These are phyloP conservation scores for Daldinia bambusicola DNA, from an alignment of 495 filamentous ascomycete species.

Conservation along the genomic window DNA sequence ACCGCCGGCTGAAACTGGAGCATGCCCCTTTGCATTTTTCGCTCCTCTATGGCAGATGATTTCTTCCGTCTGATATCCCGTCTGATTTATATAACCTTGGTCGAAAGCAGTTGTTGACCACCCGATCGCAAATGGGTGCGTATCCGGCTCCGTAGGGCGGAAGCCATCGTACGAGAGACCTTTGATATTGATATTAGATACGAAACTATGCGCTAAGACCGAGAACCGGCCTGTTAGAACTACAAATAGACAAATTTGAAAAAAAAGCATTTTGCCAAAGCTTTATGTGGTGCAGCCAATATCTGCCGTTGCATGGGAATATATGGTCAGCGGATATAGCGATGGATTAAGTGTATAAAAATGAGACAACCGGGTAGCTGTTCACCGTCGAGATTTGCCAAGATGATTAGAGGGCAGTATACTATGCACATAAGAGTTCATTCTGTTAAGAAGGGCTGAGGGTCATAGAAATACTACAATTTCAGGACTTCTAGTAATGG, in stretches of 20 bases:
- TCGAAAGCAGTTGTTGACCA: slow-evolving; percentile 60
- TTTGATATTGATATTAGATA: slow-evolving; percentile 67
- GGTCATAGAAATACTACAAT: not conserved
- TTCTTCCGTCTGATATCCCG: slow-evolving; percentile 59
- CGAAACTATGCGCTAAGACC: slow-evolving; percentile 68
- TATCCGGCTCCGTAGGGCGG: slow-evolving; percentile 54
- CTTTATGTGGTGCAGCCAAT: not conserved
- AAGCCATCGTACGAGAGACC: slow-evolving; percentile 60
- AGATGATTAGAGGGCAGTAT: not conserved
- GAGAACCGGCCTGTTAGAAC: slow-evolving; percentile 57
- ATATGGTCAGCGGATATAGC: not conserved
- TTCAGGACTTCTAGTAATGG: not conserved
- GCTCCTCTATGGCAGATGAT: slow-evolving; percentile 76
- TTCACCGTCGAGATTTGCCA: not conserved
- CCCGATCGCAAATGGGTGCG: slow-evolving; percentile 48
- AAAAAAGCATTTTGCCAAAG: not conserved
- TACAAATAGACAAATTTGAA: slow-evolving; percentile 32
- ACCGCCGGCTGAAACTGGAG: slow-evolving; percentile 63
- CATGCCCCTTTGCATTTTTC: slow-evolving; percentile 61
- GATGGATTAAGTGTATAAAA: not conserved
- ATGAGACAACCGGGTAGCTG: slow-evolving; percentile 9
- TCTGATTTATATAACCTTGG: slow-evolving; percentile 64
- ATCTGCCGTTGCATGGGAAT: not conserved
- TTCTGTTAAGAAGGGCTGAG: not conserved
- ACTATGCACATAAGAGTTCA: not conserved